phyloP scores from a whole-genome alignment of 1,139 yeast species.

The Pichia kudriavzevii region DNA sequence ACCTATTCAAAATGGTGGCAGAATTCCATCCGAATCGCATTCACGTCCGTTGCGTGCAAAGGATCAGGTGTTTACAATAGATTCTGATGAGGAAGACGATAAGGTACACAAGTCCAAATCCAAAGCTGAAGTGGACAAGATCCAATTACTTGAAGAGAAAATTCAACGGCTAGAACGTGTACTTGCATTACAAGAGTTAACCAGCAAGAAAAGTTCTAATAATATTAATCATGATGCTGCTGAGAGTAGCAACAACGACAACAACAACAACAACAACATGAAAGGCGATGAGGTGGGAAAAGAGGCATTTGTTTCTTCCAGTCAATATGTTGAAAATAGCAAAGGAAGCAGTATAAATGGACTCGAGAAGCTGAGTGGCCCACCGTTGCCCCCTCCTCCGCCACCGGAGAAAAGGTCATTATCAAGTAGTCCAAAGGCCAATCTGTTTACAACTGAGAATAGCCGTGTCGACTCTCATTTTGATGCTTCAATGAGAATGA shows the following conservation, averaged over 20 bases:
- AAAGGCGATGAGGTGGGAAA: too few species aligned
- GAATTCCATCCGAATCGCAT: background rate
- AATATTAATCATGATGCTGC: too few species aligned
- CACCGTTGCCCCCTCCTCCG: constrained; percentile 28
- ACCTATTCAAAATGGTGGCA: too few species aligned
- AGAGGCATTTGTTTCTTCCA: too few species aligned
- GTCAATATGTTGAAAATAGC: too few species aligned
- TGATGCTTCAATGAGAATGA: constrained; percentile 14
- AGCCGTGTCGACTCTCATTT: constrained; percentile 6
- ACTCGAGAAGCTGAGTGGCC: constrained; percentile 13
- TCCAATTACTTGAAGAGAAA: constrained; percentile 25
- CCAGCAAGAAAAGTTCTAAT: too few species aligned
- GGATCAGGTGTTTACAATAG: constrained; percentile 6
- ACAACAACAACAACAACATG: too few species aligned
- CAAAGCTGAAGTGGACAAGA: constrained; percentile 4
- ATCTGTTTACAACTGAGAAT: constrained; percentile 17
- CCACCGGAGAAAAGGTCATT: constrained; percentile 20
- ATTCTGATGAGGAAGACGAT: constrained; percentile 4
- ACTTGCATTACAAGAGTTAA: constrained; percentile 20
- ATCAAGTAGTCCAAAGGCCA: constrained; percentile 21
- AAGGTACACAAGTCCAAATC: too few species aligned
- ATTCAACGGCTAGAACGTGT: constrained; percentile 24
- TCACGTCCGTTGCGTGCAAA: constrained; percentile 3
- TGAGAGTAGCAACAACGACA: too few species aligned
- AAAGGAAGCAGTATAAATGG: too few species aligned